Conservation (phyloP, 169 alveolate genomes). For the Eimeria necatrix region DNA sequence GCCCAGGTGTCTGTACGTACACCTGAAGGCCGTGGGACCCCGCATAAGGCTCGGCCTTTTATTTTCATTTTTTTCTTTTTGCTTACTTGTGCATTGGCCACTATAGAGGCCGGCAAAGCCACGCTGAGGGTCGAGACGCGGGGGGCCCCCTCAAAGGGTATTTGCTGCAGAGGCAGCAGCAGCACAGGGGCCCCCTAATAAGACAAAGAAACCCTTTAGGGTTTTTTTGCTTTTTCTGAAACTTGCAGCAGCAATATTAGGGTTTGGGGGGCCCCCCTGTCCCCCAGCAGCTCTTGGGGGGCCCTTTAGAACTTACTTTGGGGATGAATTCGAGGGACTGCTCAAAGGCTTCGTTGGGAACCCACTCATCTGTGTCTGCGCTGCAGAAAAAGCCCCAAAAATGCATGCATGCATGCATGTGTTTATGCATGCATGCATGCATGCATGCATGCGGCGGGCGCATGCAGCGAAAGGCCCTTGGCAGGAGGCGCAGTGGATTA, state of each 20-base stretch:
- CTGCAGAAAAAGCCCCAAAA: not conserved
- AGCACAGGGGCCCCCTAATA: not conserved
- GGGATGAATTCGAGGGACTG: not conserved
- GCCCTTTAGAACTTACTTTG: not conserved
- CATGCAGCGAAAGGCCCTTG: too few relatives aligned
- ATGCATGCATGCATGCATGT: not conserved
- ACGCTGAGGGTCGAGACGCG: slow-evolving; percentile 61
- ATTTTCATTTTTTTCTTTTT: not conserved
- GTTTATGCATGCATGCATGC: not conserved
- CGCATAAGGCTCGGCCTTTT: too few relatives aligned
- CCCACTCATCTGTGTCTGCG: not conserved
- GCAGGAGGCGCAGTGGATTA: too few relatives aligned
- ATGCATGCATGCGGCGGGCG: too few relatives aligned
- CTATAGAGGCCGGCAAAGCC: slow-evolving; percentile 80
- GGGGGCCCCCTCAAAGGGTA: slow-evolving; percentile 75
- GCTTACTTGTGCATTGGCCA: slow-evolving; percentile 79
- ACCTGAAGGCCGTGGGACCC: too few relatives aligned
- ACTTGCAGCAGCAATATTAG: not conserved
- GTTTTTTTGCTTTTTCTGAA: not conserved
- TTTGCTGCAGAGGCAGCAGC: not conserved
- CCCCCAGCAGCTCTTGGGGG: not conserved
- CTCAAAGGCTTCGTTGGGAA: not conserved
- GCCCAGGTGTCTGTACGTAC: too few relatives aligned
- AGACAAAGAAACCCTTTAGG: not conserved
- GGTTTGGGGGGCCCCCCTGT: not conserved